Evolutionary conservation across 2,329 filamentous ascomycete genomes (phyloP), one percentile per base, ranked within the genome.

Genomic region (Diaporthe aspalathi): DNA sequence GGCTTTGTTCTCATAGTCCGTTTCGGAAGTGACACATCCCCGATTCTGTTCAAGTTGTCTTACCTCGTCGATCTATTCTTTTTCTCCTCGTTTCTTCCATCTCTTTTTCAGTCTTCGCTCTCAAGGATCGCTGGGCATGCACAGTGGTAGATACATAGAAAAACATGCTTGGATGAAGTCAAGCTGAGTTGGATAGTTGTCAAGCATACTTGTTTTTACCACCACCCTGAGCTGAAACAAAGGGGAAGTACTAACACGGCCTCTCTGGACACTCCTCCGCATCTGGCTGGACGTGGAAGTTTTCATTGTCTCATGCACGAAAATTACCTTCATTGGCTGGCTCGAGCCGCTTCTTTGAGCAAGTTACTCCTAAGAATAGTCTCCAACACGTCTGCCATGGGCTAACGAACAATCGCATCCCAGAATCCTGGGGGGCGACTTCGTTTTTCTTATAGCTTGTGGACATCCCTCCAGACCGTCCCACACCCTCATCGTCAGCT

Each of bases 321-420:
- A 38, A 16, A 1, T 24, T 14, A 22, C 29, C 14, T 47, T 50
- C 29, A 11, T 20, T 27, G 14, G 14, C 29, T 38, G n/a, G 14
- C 29, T 35, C 27, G 24, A 49, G 45, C 45, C 27, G 14, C 22
- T 24, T 65, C 60, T 65, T 65, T 65, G 60, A 65, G 16, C 12
- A 20, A 24, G 6, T 24, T 35, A n/a, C 17, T 63, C 24, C 45
- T 38, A 65, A 50, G 60, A 65, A 65, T 50, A 65, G 60, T 20
- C 7, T 7, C 20, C 14, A 16, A 7, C 20, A 2, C 22, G 27
- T 14, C 35, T 38, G 12, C 35, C 11, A 38, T 9, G 35, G 35
- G 35, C n/a, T n/a, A n/a, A 38, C 17, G 2, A 27, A 4, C 12
- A 29, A 12, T 38, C 14, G 4, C 4, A 38, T 17, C 20, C n/a